Evolutionary conservation across 2,329 filamentous ascomycete genomes (phyloP).

Genomic region (Parascedosporium putredinis): DNA sequence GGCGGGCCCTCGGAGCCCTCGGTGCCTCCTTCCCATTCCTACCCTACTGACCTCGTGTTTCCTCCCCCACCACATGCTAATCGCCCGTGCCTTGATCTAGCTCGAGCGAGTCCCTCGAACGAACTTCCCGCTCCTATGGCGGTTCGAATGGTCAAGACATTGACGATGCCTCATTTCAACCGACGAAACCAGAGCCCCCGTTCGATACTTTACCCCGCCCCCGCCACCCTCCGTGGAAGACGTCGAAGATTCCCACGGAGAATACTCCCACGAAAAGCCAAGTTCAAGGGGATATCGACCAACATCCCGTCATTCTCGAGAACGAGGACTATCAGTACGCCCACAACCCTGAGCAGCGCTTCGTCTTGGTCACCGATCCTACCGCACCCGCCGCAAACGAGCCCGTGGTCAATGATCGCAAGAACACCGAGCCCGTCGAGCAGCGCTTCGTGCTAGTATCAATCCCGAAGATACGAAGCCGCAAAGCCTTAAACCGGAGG

Average conservation of each 20-base stretch:
- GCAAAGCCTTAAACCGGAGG: background rate
- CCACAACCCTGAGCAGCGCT: conserved; percentile 49
- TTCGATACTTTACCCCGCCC: conserved; percentile 24
- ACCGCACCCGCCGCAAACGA: conserved; percentile 19
- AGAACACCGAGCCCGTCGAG: conserved; percentile 30
- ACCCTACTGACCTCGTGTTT: too few relatives aligned
- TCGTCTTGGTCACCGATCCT: background rate
- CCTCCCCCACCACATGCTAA: too few relatives aligned
- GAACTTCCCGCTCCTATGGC: conserved; percentile 24
- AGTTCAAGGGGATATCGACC: conserved; percentile 56
- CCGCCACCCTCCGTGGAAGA: conserved; percentile 61
- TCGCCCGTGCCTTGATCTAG: background rate
- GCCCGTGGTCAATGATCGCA: conserved; percentile 26
- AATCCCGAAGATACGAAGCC: background rate
- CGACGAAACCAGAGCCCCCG: background rate
- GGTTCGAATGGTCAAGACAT: conserved; percentile 11
- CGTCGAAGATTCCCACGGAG: conserved; percentile 20
- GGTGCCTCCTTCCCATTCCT: too few relatives aligned
- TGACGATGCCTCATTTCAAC: conserved; percentile 1
- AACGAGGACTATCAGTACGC: conserved; percentile 31
- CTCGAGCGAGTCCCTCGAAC: conserved; percentile 5
- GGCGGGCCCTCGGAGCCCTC: too few relatives aligned
- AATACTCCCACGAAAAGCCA: conserved; percentile 38
- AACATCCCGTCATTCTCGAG: conserved; percentile 56
- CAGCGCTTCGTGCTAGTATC: conserved; percentile 27